phyloP scores from a whole-genome alignment of 2,329 filamentous ascomycete species.

The Aspergillus pseudoviridinutans region DNA sequence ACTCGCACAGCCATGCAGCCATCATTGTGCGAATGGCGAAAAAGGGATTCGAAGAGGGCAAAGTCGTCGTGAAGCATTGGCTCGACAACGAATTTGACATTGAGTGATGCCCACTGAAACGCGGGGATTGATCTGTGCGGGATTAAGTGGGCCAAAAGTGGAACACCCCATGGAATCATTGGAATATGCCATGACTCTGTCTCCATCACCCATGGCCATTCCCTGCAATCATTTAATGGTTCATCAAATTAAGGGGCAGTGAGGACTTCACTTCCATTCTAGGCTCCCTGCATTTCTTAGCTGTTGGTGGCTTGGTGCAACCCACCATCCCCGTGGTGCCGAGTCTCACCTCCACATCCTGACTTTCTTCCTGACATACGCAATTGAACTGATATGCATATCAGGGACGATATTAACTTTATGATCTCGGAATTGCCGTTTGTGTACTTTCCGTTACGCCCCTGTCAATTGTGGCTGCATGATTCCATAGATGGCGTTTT shows the following conservation, averaged over 20 bases:
- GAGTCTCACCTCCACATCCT: not conserved
- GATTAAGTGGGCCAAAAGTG: not conserved
- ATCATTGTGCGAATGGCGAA: constrained; percentile 73
- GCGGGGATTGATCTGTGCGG: not conserved
- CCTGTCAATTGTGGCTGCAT: not conserved
- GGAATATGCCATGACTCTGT: not conserved
- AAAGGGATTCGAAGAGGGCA: constrained; percentile 71
- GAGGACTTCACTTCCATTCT: not conserved
- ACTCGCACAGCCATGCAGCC: constrained; percentile 79
- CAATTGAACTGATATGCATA: not conserved
- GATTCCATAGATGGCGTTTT: not conserved
- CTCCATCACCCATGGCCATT: not conserved
- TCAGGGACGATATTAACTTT: not conserved
- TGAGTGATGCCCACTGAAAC: constrained; percentile 28
- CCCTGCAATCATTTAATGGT: not conserved
- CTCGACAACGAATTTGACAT: constrained; percentile 68
- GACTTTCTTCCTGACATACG: not conserved
- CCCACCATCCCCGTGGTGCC: not conserved
- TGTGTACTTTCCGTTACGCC: constrained; percentile 3
- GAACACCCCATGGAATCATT: not conserved
- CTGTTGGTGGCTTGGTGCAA: not conserved
- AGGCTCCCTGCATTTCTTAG: not conserved
- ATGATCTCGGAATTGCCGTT: constrained; percentile 7
- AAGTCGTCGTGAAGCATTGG: constrained; percentile 76
- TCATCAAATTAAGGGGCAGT: not conserved